Evolutionary conservation across 1,139 yeast species (phyloP).

Genomic region (Geotrichum bryndzae): DNA sequence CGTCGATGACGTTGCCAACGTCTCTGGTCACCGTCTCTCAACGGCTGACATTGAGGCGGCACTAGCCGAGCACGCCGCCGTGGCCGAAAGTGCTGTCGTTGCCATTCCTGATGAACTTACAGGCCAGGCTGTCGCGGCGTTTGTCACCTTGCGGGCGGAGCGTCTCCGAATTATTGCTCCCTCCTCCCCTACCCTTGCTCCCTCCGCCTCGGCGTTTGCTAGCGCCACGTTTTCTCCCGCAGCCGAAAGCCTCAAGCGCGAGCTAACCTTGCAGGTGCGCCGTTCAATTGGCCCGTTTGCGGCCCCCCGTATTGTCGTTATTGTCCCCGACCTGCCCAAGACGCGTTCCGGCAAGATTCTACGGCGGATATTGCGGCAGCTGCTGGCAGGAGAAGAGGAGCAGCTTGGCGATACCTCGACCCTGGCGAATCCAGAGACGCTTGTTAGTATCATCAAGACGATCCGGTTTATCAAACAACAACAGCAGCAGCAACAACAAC

Average conservation of each 20-base stretch:
- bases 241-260: constrained; percentile 58
- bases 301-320: constrained; percentile 77
- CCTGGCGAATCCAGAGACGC: constrained; percentile 73
- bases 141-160: constrained; percentile 61
- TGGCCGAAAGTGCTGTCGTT: constrained; percentile 83
- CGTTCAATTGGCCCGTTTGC: constrained; percentile 89
- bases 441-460: constrained; percentile 54
- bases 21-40: constrained; percentile 85
- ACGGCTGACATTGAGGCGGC: constrained; percentile 92
- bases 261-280: constrained; percentile 71
- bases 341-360: constrained; percentile 92
- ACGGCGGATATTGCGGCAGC: constrained; percentile 88
- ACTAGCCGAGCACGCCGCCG: constrained; percentile 62
- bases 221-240: constrained; percentile 26
- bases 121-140: constrained; percentile 89
- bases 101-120: constrained; percentile 85
- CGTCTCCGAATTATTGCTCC: constrained; percentile 22
- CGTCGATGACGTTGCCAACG: constrained; percentile 91
- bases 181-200: not conserved
- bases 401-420: constrained; percentile 84
- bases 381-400: constrained; percentile 75
- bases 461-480: not conserved
- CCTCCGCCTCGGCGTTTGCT: not conserved
- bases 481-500: not conserved
- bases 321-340: constrained; percentile 82